Evolutionary conservation across 306 rosid species (phyloP), one percentile per base, ranked within the genome.

Genomic region (Pachyrhizus erosus): DNA sequence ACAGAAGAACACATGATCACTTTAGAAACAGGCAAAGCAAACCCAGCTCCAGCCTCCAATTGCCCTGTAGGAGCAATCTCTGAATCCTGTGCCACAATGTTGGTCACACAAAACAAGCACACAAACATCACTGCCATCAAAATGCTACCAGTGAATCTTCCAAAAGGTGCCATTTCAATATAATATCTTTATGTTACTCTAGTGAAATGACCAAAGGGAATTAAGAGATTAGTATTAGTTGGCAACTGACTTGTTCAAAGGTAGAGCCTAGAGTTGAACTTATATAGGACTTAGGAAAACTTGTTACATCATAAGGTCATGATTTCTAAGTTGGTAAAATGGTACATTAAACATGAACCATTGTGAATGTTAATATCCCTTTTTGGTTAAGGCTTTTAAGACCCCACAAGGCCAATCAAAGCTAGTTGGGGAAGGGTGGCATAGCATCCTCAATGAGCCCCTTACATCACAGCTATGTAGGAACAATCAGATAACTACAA

Each of bases 41-140:
- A 71, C 46, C 86, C 89, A 10, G 76, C 75, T 71, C 94, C 91
- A 39, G 94, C 77, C 70, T 88, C 89, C 54, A 84, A 48, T 11
- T 76, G 83, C 0, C 87, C 82, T 0, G 87, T 33, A 5, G 93
- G 93, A 37, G 91, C 76, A 42, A 72, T 65, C 61, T 6, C 77
- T 39, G 68, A 71, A 58, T 52, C 79, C 23, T 83, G 85, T 34
- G 91, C 90, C 83, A 73, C 70, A 49, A 57, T 61, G 17, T 76
- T 66, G 23, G 79, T 73, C 54, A 73, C 81, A 61, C 31, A 81
- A 83, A 77, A 84, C 73, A 78, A 24, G 13, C 62, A 26, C 61
- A 83, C 62, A 46, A 80, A 5, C 78, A 85, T 45, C 3, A 72
- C 3, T 5, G 55, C 65, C 83, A 87, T 43, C 52, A 85, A 46